Base-by-base conservation (phyloP, 257 asterid genomes). In the Lycium barbarum region DNA sequence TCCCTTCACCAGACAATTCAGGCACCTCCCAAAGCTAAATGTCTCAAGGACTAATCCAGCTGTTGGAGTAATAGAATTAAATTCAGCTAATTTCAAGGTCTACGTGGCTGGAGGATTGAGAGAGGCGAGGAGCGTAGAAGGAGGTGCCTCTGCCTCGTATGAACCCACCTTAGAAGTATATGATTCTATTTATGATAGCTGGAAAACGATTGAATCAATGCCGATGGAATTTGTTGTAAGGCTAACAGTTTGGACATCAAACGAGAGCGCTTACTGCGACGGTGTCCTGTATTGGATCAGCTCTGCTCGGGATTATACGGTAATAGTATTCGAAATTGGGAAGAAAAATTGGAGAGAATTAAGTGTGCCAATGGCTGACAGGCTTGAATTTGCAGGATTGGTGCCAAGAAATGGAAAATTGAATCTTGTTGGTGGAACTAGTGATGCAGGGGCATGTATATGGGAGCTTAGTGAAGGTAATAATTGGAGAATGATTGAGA, bases 51-150 rank as follows among this genome's bases (percentile, higher is more conserved):
- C 92, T 15, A 93, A 92, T 86, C 97, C 98, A 13, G 99, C 97
- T 0, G 90, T 94, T 4, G 98, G 97, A 0, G 78, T 88, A 40
- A 87, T 91, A 38, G 84, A 84, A 74, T 2, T 57, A 3, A 2
- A n/a, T 57, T 68, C 87, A 2, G 33, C 38, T 58, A 22, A 43
- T 73, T 88, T 88, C 91, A 88, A 81, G 35, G 87, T 92, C 26
- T 93, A 90, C 33, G 97, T 89, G n/a, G 98, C 94, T 4, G 99
- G 98, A 9, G 98, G 99, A 62, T 94, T 92, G 98, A 89, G 96
- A 26, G 94, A 82, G 83, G 91, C 85, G 4, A 87, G 87, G 20
- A 45, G 84, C 14, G 87, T 90, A 8, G 94, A 86, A 12, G 92
- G 93, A 18, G 95, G 93, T 22, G 95, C 94, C 0, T 79, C 68